Base-by-base conservation (phyloP, 2,329 filamentous ascomycete species). In the Cercospora sesami region DNA sequence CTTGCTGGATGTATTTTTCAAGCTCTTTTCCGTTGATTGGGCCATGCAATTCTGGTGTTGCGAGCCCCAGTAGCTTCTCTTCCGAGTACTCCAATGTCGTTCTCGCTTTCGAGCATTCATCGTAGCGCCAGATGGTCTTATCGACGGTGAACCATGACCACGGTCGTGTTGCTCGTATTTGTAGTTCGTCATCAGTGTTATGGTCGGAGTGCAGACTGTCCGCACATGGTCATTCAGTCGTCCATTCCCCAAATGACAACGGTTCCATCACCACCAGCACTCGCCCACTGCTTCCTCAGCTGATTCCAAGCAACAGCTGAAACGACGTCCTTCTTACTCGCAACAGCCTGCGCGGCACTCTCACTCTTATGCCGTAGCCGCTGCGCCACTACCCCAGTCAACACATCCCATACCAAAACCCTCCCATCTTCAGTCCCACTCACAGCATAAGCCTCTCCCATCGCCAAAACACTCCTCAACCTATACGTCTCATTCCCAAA, bases 361-460 rank as follows among this genome's bases (percentile, higher is more conserved):
- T 36, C 60, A 60, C 73, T 68, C 23, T 76, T 77, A 68, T 85
- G 83, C 39, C 78, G 80, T 5, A 97, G 80, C 71, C 83, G 87
- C 33, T 90, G 87, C 67, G 87, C 83, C 61, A 91, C 77, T 64
- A 89, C 86, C 1, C 92, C 94, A 5, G 86, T 90, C 64, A 97
- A 78, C 21, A 96, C 81, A 80, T 97, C 93, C 94, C 94, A 98
- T 1, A 88, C 92, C 82, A 90, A 89, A 7, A 93, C 80, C 74
- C 84, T 84, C 2, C 91, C 91, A 69, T 90, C 83, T 79, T 97
- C 94, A 75, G 93, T 93, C 7, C 94, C 94, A 61, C 88, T 91
- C 3, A 97, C 75, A 1, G 95, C 92, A 60, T 90, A 90, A 68
- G 87, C 89, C 79, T 97, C 94, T 70, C 86, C 89, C 31, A 87